Conservation (phyloP, 2,329 filamentous ascomycete species). For the Byssothecium circinans region DNA sequence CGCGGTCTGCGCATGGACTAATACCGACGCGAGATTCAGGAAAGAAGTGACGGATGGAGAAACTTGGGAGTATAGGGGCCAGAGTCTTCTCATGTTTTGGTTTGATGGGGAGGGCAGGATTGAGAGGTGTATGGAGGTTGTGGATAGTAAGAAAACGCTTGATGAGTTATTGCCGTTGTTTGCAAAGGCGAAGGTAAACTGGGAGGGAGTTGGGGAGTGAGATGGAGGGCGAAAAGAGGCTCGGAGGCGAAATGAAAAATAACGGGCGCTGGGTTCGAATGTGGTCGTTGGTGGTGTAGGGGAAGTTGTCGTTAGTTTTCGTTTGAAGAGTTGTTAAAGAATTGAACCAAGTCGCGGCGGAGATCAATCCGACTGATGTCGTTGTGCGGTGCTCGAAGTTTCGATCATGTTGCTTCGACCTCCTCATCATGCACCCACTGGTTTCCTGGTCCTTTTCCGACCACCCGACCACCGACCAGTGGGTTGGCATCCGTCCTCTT, state of each 20-base stretch:
- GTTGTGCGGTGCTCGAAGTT: too few species aligned
- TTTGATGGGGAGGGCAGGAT: conserved; percentile 36
- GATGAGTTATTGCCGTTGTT: conserved; percentile 5
- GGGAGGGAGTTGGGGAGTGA: background rate
- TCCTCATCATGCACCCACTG: too few species aligned
- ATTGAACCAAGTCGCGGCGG: too few species aligned
- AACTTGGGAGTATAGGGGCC: conserved; percentile 33
- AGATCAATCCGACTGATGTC: too few species aligned
- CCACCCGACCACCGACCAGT: too few species aligned
- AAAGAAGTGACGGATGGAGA: conserved; percentile 25
- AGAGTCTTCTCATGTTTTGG: conserved; percentile 38
- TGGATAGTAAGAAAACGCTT: conserved; percentile 27
- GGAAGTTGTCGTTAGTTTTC: too few species aligned
- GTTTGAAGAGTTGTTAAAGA: too few species aligned
- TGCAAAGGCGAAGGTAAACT: conserved; percentile 10
- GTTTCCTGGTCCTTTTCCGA: too few species aligned
- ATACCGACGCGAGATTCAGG: conserved; percentile 24
- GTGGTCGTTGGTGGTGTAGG: too few species aligned
- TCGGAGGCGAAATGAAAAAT: background rate
- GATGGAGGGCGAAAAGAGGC: background rate
- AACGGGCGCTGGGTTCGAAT: too few species aligned
- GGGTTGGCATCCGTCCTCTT: too few species aligned
- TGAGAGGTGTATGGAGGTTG: conserved; percentile 31
- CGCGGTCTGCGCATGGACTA: conserved; percentile 34
- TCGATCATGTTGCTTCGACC: too few species aligned